phyloP scores from a whole-genome alignment of 306 rosid genomes.

The Castanea sativa region DNA sequence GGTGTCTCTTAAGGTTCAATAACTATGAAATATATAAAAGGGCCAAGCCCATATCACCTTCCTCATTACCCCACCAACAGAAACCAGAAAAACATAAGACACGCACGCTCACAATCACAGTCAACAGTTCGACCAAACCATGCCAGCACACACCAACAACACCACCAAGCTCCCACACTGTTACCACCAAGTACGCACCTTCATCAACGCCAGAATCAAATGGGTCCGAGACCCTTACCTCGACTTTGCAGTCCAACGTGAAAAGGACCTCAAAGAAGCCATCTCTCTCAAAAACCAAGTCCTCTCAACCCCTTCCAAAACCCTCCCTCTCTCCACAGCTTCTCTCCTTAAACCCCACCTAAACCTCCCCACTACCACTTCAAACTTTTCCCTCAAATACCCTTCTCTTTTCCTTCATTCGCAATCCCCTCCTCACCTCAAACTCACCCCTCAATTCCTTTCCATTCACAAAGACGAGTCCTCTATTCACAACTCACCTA shows the following conservation, averaged over 20 bases:
- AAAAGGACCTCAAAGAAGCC: conserved; percentile 61
- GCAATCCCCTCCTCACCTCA: conserved; percentile 52
- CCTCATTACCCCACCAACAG: not conserved
- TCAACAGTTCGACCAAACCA: not conserved
- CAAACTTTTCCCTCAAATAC: conserved; percentile 50
- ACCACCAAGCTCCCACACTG: conserved; percentile 39
- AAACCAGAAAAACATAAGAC: not conserved
- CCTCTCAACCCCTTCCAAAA: conserved; percentile 49
- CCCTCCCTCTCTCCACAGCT: conserved; percentile 54
- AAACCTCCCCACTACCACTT: conserved; percentile 47
- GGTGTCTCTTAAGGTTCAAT: too few species aligned
- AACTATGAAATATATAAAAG: too few species aligned
- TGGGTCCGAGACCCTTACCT: conserved; percentile 84
- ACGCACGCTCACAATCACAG: too few species aligned
- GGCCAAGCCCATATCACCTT: too few species aligned
- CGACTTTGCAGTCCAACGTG: conserved; percentile 64
- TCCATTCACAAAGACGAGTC: conserved; percentile 62
- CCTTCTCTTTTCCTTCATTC: conserved; percentile 47
- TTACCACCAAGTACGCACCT: conserved; percentile 41
- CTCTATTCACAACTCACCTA: conserved; percentile 37
- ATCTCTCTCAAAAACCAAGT: conserved; percentile 62
- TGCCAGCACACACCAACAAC: conserved; percentile 25
- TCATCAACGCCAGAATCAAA: conserved; percentile 68
- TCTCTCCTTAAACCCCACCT: conserved; percentile 53
- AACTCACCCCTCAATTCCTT: conserved; percentile 56